Evolutionary conservation across 2,329 filamentous ascomycete species (phyloP), one percentile per base, ranked within the genome.

Genomic region (Claviceps capensis): DNA sequence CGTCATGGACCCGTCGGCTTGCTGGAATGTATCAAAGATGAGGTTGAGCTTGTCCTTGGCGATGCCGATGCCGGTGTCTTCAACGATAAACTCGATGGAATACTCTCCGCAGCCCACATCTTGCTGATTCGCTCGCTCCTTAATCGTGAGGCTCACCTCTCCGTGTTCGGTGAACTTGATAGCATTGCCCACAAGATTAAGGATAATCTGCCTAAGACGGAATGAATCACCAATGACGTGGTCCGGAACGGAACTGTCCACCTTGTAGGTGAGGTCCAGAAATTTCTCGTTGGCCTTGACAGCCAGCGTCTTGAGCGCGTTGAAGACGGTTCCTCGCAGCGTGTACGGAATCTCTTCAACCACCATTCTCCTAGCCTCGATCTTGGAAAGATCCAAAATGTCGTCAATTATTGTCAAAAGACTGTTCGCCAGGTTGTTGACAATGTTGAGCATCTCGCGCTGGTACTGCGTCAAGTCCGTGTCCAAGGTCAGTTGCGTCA

Each of bases 101-200:
- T 95, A 95, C 67, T 96, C 87, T 59, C 86, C 83, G 11, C 77
- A 73, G 13, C 76, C 76, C 43, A 81, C 75, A 47, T 83, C 78
- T 47, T 82, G 77, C 55, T 80, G 75, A 34, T 86, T 60, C 74
- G 69, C 82, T 76, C 62, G 72, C 63, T 79, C 75, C 59, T 83
- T 82, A 60, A 97, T 96, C n/a, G 86, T 89, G 50, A 97, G 81
- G 67, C 90, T 94, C 61, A 98, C 93, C 67, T 95, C 89, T 55
- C 93, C 93, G 61, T 94, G 85, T 68, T 97, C 91, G 3, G 93
- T 97, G 67, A 98, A 98, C 66, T 98, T 98, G 75, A 98, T 96
- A 52, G 93, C 91, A 63, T 98, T 98, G 63, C 93, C 93, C 51
- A 97, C 91, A 52, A 98, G 74, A 69, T 98, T 98, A 53, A 97